These are phyloP conservation scores for Hanseniaspora mollemarum DNA, from an alignment of 805 yeast species.

Conservation along the genomic window DNA sequence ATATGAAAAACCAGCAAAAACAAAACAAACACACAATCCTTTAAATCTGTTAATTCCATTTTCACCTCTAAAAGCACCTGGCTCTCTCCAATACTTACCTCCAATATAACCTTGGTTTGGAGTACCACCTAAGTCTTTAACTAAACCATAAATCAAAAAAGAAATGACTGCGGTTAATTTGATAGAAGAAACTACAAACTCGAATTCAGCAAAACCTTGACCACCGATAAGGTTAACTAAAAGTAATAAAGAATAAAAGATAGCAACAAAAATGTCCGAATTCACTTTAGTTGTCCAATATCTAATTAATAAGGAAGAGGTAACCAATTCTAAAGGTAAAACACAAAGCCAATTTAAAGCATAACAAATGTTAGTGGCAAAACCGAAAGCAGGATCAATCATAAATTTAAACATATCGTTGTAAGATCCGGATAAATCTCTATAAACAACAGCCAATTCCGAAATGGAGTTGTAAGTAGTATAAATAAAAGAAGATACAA, in stretches of 20 bases:
- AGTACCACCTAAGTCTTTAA: conserved; percentile 50
- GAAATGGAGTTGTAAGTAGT: conserved; percentile 54
- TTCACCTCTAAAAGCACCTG: conserved; percentile 41
- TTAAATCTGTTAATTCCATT: conserved; percentile 38
- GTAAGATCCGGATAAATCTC: conserved; percentile 33
- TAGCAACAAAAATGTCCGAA: conserved; percentile 46
- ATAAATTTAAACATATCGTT: conserved; percentile 34
- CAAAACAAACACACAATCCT: conserved; percentile 43
- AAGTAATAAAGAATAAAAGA: conserved; percentile 43
- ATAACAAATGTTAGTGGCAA: conserved; percentile 63
- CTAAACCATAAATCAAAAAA: conserved; percentile 44
- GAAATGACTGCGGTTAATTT: conserved; percentile 51
- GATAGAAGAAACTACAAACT: conserved; percentile 43
- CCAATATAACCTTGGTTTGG: conserved; percentile 44
- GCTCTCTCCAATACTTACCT: conserved; percentile 46
- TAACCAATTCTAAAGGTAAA: conserved; percentile 53
- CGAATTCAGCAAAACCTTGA: conserved; percentile 60
- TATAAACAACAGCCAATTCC: conserved; percentile 35
- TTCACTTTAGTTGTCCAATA: conserved; percentile 39
- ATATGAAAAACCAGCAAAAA: conserved; percentile 48
- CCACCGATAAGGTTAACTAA: conserved; percentile 48
- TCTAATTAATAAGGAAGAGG: conserved; percentile 43
- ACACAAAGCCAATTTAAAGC: conserved; percentile 53
- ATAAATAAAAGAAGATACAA: conserved; percentile 49
- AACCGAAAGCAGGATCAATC: conserved; percentile 57